Conservation (phyloP, 2,329 filamentous ascomycete genomes). For the Fusarium concolor region DNA sequence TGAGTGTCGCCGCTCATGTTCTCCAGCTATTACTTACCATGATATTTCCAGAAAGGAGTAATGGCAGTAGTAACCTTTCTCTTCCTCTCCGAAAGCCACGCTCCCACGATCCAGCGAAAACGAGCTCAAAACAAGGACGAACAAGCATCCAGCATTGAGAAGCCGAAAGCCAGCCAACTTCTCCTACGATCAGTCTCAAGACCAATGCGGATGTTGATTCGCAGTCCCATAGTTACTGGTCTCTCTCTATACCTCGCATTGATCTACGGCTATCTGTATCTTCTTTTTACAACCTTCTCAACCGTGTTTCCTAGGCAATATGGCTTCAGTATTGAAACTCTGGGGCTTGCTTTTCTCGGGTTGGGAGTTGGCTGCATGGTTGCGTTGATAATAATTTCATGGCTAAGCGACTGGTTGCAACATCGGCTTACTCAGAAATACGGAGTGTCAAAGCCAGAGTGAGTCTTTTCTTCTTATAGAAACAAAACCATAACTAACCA, state of each 20-base stretch:
- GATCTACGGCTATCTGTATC: slow-evolving; percentile 19
- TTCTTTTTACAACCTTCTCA: slow-evolving; percentile 18
- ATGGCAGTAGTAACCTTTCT: neutral
- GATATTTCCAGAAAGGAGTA: slow-evolving; percentile 16
- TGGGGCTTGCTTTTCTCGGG: slow-evolving; percentile 8
- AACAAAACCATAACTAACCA: neutral
- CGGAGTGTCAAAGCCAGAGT: slow-evolving; percentile 9
- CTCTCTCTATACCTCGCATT: slow-evolving; percentile 17
- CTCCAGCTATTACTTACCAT: no score
- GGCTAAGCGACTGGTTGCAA: slow-evolving; percentile 16
- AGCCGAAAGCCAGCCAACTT: neutral
- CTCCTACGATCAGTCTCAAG: neutral
- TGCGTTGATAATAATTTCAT: slow-evolving; percentile 5
- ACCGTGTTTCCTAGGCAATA: slow-evolving; percentile 6
- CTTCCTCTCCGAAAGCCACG: slow-evolving; percentile 9
- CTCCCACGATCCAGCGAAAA: slow-evolving; percentile 5
- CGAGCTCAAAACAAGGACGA: neutral
- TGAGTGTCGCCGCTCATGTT: no score
- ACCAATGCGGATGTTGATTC: slow-evolving; percentile 1
- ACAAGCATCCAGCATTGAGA: accelerated
- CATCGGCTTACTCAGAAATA: neutral
- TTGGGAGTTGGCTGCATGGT: neutral
- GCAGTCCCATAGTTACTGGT: slow-evolving; percentile 1
- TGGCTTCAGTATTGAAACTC: neutral
- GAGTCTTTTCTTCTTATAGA: neutral